Percentiles rank a stretch among this genome's conserved stretches.
Evolutionary conservation across 345 rosid species (phyloP).

Genomic region (Bretschneidera sinensis): DNA sequence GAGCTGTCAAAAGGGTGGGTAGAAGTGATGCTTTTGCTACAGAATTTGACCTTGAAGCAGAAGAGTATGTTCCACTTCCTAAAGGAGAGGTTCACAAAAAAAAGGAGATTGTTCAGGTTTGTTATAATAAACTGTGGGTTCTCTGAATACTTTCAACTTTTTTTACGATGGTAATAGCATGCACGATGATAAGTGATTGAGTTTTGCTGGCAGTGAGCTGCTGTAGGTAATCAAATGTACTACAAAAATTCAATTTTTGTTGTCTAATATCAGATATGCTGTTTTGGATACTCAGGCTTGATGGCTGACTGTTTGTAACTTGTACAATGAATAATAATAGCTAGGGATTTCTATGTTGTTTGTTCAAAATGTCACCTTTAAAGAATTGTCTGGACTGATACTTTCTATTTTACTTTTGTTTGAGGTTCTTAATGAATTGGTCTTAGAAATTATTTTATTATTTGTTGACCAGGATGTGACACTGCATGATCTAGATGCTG

Average conservation of each 20-base stretch:
- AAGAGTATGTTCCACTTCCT: constrained; percentile 98
- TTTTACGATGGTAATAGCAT: neutral
- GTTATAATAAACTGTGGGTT: constrained; percentile 12
- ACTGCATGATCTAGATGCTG: constrained; percentile 96
- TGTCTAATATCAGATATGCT: neutral
- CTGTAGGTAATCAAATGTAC: neutral
- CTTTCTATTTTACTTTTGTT: too few relatives aligned
- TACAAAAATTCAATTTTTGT: neutral
- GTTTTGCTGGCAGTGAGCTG: neutral
- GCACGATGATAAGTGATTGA: neutral
- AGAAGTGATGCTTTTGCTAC: constrained; percentile 97
- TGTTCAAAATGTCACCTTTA: neutral
- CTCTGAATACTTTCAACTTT: neutral
- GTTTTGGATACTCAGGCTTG: neutral
- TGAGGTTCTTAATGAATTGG: constrained; percentile 1
- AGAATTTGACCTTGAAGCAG: constrained; percentile 96
- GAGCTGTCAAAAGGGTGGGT: constrained; percentile 96
- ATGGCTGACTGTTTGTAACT: neutral
- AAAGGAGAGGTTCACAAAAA: constrained; percentile 99
- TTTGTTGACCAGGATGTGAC: constrained; percentile 72
- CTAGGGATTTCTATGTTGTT: neutral
- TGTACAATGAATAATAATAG: too few relatives aligned
- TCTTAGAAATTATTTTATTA: constrained; percentile 7
- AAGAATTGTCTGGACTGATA: neutral
- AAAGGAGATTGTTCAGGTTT: constrained; percentile 99